Evolutionary conservation across 2,329 filamentous ascomycete genomes (phyloP).

Genomic region (Periconia macrospinosa): DNA sequence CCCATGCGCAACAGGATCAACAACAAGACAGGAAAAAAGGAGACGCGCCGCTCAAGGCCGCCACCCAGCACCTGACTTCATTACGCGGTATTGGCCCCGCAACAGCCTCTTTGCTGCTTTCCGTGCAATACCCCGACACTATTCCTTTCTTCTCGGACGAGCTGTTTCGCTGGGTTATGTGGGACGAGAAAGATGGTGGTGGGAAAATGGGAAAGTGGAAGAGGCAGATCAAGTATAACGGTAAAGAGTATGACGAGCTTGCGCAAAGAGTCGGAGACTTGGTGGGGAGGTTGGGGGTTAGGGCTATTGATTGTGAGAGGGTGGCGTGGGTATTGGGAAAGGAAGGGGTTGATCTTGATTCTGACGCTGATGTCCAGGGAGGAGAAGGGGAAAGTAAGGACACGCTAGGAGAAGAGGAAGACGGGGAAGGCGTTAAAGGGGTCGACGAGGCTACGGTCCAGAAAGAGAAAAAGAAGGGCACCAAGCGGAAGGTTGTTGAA

Average conservation of each 20-base stretch:
- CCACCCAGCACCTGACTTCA: slow-evolving; percentile 58
- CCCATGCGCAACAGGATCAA: slow-evolving; percentile 7
- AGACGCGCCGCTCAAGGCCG: slow-evolving; percentile 16
- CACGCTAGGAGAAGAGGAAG: background rate
- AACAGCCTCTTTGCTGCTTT: slow-evolving; percentile 73
- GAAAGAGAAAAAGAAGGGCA: slow-evolving; percentile 15
- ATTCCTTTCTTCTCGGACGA: slow-evolving; percentile 82
- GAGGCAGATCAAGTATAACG: slow-evolving; percentile 66
- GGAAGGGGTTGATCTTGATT: slow-evolving; percentile 27
- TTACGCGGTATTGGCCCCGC: slow-evolving; percentile 79
- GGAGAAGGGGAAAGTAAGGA: slow-evolving; percentile 1
- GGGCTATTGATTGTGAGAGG: slow-evolving; percentile 67
- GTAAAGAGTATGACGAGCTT: slow-evolving; percentile 68
- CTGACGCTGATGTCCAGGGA: background rate
- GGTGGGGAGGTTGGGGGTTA: slow-evolving; percentile 29
- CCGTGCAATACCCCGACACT: slow-evolving; percentile 61
- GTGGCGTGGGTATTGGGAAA: slow-evolving; percentile 70
- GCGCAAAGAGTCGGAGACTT: slow-evolving; percentile 39
- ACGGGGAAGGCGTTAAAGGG: background rate
- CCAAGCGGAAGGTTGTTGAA: slow-evolving; percentile 25
- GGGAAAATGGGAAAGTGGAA: slow-evolving; percentile 51
- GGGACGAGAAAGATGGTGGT: slow-evolving; percentile 41
- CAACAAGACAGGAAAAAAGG: background rate
- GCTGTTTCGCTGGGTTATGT: slow-evolving; percentile 71
- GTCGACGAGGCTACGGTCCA: background rate